Evolutionary conservation across 2,329 filamentous ascomycete genomes (phyloP), one percentile per base, ranked within the genome.

Genomic region (Dactylellina drechsleri): DNA sequence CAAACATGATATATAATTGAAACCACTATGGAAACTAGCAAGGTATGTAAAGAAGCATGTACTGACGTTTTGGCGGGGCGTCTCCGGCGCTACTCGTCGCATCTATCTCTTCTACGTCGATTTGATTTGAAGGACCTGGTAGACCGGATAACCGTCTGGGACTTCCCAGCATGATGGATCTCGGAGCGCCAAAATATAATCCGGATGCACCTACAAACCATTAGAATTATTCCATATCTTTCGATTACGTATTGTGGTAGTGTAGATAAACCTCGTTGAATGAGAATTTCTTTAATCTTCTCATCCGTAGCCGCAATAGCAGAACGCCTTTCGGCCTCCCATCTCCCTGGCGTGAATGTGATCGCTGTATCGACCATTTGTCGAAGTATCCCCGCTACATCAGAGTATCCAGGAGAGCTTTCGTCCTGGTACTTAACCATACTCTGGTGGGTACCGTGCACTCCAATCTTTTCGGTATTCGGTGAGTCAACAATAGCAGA

Each of bases 401-500:
- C 82, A 58, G 85, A 84, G 79, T 89, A 93, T 0, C 91, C 91
- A 0, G 90, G 89, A 0, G 90, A 86, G 75, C 84, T 86, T 57
- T 85, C 84, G 76, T 85, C 86, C 20, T 87, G 85, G 73, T 91
- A 92, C 79, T 91, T 92, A 83, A 89, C 91, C 88, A 92, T 91
- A 50, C 85, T 84, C 0, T 87, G 88, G 79, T 92, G 90, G n/a
- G 87, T 87, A 6, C 89, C 88, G 77, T 92, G 89, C 71, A 92
- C 91, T n/a, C 90, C 89, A 81, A 78, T 78, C 41, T 73, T 77
- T 49, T 77, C 75, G 23, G 76, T 76, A 59, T 79, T 76, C 5
- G 79, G 75, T 0, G 77, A 68, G 23, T 77, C 77, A 0, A 91
- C 91, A 16, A 88, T 87, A 0, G 91, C 91, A 0, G 90, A 92